Conservation (phyloP, 306 rosid genomes). For the Betula pendula region DNA sequence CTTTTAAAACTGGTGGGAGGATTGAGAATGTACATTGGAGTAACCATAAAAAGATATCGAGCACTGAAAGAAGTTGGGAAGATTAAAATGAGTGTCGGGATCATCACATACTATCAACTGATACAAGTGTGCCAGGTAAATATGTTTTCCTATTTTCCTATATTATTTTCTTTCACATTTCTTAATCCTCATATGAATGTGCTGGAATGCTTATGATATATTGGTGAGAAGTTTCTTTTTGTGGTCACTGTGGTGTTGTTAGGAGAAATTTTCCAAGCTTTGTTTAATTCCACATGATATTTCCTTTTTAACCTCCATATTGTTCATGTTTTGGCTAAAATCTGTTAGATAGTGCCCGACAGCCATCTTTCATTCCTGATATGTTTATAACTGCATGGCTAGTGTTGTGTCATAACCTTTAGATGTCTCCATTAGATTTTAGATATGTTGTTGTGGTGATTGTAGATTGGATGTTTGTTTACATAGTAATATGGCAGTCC, state of each 20-base stretch:
- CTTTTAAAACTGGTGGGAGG: slow-evolving; percentile 41
- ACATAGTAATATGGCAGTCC: not conserved
- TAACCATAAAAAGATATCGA: slow-evolving; percentile 55
- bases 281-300: not conserved
- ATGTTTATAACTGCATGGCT: not conserved
- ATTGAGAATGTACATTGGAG: slow-evolving; percentile 80
- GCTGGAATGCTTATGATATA: not conserved
- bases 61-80: slow-evolving; percentile 67
- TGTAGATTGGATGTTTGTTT: not conserved
- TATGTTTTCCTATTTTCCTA: not conserved
- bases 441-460: not conserved
- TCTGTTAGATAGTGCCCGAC: not conserved
- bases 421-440: not conserved
- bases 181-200: not conserved
- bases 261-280: not conserved
- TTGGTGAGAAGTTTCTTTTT: not conserved
- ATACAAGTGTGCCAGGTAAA: slow-evolving; percentile 96
- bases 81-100: slow-evolving; percentile 89
- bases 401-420: not conserved
- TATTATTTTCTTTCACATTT: not conserved
- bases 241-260: not conserved
- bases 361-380: not conserved
- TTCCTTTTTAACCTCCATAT: not conserved
- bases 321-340: not conserved
- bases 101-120: slow-evolving; percentile 73